phyloP scores from a whole-genome alignment of 1,284 basidiomycete species.

The Polyporus tsugae region DNA sequence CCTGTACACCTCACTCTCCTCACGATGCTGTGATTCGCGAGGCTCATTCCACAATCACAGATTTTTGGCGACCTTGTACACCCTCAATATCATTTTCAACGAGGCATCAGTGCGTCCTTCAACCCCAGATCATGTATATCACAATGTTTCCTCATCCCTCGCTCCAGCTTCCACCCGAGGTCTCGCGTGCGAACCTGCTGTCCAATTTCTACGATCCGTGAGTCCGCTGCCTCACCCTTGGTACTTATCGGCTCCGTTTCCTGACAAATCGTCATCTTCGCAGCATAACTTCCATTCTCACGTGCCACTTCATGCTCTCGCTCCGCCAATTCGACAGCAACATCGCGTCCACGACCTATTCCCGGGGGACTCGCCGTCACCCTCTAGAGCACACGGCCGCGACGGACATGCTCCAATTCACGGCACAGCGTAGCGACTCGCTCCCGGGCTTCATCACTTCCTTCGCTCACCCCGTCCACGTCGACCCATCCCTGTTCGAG shows the following conservation, averaged over 20 bases:
- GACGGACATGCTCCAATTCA: not conserved
- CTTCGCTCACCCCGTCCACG: not conserved
- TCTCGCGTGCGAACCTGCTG: not conserved
- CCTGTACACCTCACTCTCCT: not conserved
- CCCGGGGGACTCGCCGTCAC: too few relatives aligned
- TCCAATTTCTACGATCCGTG: not conserved
- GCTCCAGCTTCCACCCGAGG: not conserved
- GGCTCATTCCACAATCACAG: not conserved
- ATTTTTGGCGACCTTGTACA: not conserved
- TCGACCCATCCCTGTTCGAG: not conserved
- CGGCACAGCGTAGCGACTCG: not conserved
- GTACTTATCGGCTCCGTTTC: too few relatives aligned
- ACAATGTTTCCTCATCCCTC: not conserved
- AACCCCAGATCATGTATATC: not conserved
- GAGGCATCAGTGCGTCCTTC: not conserved
- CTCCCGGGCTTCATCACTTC: not conserved
- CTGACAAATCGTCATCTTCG: too few relatives aligned
- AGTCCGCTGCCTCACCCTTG: too few relatives aligned
- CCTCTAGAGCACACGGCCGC: not conserved
- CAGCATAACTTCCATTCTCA: too few relatives aligned
- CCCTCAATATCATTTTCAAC: not conserved
- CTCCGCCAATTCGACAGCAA: too few relatives aligned
- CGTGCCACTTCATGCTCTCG: too few relatives aligned
- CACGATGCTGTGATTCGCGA: too few relatives aligned
- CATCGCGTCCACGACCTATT: too few relatives aligned